These are phyloP conservation scores for Colletotrichum sp. DNA, from an alignment of 2,329 filamentous ascomycete species.

Conservation along the genomic window DNA sequence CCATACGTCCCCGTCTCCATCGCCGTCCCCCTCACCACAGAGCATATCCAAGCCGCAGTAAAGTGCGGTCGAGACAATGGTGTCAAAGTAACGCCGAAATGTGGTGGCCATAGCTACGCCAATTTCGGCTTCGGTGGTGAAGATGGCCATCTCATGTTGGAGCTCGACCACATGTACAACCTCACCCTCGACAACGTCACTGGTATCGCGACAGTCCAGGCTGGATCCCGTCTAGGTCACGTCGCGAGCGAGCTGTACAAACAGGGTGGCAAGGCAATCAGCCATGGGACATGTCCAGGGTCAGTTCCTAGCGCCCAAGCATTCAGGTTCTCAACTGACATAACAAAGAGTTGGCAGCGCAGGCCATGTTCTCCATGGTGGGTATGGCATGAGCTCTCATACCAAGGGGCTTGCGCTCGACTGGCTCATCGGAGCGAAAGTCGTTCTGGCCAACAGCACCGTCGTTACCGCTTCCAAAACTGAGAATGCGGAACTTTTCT, in stretches of 20 bases:
- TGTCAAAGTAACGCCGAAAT: slow-evolving; percentile 54
- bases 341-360: slow-evolving; percentile 45
- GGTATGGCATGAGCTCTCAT: slow-evolving; percentile 26
- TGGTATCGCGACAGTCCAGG: slow-evolving; percentile 39
- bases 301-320: neutral
- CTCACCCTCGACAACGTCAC: slow-evolving; percentile 34
- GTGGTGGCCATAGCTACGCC: slow-evolving; percentile 60
- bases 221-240: slow-evolving; percentile 48
- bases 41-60: slow-evolving; percentile 50
- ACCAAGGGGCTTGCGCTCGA: slow-evolving; percentile 34
- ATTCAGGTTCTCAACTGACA: neutral
- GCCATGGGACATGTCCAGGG: slow-evolving; percentile 48
- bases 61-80: slow-evolving; percentile 44
- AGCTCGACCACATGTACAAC: slow-evolving; percentile 42
- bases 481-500: slow-evolving; percentile 43
- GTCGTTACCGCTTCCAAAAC: slow-evolving; percentile 33
- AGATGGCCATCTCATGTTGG: slow-evolving; percentile 45
- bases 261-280: slow-evolving; percentile 39
- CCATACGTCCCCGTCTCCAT: slow-evolving; percentile 34
- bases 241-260: slow-evolving; percentile 40
- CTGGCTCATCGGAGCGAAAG: slow-evolving; percentile 36
- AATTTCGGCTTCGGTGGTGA: slow-evolving; percentile 50
- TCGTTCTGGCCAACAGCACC: slow-evolving; percentile 39
- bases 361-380: slow-evolving; percentile 52
- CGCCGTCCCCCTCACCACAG: slow-evolving; percentile 33